Conservation (phyloP, 371 early-diverging fungal genomes). For the Mucor piriformis region DNA sequence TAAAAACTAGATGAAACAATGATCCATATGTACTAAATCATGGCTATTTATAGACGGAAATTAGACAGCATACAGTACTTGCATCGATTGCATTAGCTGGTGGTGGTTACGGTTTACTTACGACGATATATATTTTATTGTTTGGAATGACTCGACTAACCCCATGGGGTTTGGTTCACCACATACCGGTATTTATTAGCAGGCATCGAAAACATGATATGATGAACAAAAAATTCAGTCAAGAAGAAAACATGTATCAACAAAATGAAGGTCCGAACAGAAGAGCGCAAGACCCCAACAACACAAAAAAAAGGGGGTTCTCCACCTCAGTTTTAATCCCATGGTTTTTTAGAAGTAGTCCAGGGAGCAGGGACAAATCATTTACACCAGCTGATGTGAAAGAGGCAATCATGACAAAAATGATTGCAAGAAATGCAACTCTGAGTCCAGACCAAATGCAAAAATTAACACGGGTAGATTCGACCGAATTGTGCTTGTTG, state of each 20-base stretch:
- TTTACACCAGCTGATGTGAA: background rate
- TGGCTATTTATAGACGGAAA: constrained; percentile 31
- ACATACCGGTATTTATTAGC: constrained; percentile 30
- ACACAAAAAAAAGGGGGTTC: background rate
- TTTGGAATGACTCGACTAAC: constrained; percentile 50
- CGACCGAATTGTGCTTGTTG: constrained; percentile 1
- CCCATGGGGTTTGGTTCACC: constrained; percentile 47
- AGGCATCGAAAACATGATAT: constrained; percentile 13
- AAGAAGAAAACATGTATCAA: background rate
- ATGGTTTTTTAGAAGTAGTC: constrained; percentile 21
- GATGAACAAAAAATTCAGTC: background rate
- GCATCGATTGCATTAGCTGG: constrained; percentile 43
- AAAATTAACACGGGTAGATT: background rate
- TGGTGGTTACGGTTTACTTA: constrained; percentile 45
- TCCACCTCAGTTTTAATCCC: constrained; percentile 5
- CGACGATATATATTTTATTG: constrained; percentile 41
- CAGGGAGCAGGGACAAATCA: constrained; percentile 1
- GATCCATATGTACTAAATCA: background rate
- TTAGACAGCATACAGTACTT: constrained; percentile 43
- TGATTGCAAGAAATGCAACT: background rate
- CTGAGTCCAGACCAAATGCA: background rate
- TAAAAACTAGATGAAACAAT: constrained; percentile 4
- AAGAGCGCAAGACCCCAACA: background rate
- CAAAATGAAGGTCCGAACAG: background rate
- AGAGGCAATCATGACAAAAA: background rate